Conservation (phyloP, 306 rosid species). For the Corylus avellana region DNA sequence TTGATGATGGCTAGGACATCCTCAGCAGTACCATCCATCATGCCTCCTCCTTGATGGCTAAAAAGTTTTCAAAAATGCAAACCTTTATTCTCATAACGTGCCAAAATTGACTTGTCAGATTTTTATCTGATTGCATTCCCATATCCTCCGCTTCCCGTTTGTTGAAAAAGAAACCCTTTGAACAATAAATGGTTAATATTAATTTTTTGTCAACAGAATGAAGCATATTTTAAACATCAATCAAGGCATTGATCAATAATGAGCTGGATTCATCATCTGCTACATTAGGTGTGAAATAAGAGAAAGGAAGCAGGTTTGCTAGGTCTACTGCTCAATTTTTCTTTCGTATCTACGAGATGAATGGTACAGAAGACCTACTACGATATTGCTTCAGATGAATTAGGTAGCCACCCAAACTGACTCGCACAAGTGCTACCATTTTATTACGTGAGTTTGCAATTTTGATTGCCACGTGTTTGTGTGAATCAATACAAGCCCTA, state of each 20-base stretch:
- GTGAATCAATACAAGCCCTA: background rate
- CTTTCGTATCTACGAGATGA: background rate
- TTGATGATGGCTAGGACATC: too few species aligned
- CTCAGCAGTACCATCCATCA: too few species aligned
- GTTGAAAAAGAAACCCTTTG: too few species aligned
- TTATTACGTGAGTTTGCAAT: conserved; percentile 8
- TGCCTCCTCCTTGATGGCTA: too few species aligned
- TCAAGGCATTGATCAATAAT: conserved; percentile 36
- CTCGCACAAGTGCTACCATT: conserved; percentile 23
- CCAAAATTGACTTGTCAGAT: too few species aligned
- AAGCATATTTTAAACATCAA: conserved; percentile 30
- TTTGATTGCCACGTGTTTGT: background rate
- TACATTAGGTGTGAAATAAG: background rate
- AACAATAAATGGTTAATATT: background rate
- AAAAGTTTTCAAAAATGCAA: too few species aligned
- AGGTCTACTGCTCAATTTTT: conserved; percentile 15
- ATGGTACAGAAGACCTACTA: conserved; percentile 6
- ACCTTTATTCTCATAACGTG: too few species aligned
- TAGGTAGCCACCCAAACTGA: conserved; percentile 52
- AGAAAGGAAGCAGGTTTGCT: conserved; percentile 51
- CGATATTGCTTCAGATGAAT: conserved; percentile 28
- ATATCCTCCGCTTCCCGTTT: too few species aligned
- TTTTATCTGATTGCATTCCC: too few species aligned
- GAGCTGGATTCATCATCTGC: conserved; percentile 3
- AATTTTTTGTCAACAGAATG: conserved; percentile 11